Evolutionary conservation across 768 basidiomycete species (phyloP), one percentile per base, ranked within the genome.

Genomic region (Boletus fagicola): DNA sequence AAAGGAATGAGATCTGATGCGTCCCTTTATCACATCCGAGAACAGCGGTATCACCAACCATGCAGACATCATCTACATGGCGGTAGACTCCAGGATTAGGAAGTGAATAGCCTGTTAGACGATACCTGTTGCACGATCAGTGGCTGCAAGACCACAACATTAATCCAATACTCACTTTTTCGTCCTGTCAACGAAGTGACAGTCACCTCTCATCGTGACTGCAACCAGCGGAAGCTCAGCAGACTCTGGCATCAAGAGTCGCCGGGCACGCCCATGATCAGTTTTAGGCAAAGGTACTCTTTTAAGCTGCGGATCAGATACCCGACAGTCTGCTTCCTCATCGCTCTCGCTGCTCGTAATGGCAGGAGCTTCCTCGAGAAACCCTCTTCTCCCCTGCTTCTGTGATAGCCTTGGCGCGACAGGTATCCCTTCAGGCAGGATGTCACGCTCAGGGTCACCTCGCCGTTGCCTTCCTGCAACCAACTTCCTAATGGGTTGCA

Each of bases 61-160:
- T 71, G 53, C 76, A 75, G 22, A 76, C 80, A 60, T 84, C 80
- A 45, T 73, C 73, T 52, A 82, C 80, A 60, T 77, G 77, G 35
- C 73, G 70, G 62, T 72, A 69, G 30, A 60, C 61, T 38, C 67
- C 68, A 4, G 71, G 60, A 61, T 73, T 74, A 50, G 76, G 77
- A 56, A 78, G 64, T 4, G 78, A 81, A 53, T 66, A 68, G 16
- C 65, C 62, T 24, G 71, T 71, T 49, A 76, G 71, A 52, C 78
- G 69, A 46, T 67, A 68, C 50, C 76, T 77, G 60, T 50, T 51
- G 50, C 49, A 51, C 43, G 33, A 63, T 65, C 49, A 67, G 47
- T 49, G 63, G 54, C 39, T 52, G 51, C 49, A 49, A 24, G 46
- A 54, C 24, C 26, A 50, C 45, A 26, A 28, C 38, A n/a, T 39